Percentiles rank a stretch among this genome's conserved stretches.
Conservation (phyloP, 371 early-diverging fungal genomes). For the Actinomortierella ambigua region DNA sequence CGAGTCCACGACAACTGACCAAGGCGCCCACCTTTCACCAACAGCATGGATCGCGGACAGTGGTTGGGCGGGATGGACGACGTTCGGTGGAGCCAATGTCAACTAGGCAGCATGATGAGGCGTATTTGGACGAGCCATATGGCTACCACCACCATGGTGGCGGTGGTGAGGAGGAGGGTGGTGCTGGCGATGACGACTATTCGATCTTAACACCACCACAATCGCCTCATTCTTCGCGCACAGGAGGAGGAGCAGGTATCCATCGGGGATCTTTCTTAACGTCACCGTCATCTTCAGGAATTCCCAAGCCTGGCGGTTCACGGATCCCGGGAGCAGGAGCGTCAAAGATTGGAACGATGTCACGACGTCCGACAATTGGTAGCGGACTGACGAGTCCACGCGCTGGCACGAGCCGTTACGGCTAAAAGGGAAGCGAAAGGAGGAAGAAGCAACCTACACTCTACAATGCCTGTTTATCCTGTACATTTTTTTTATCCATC, state of each 20-base stretch:
- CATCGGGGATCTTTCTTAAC: constrained; percentile 15
- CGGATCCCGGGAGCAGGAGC: constrained; percentile 9
- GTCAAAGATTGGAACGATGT: not conserved
- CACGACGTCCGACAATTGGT: not conserved
- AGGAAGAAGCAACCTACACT: no score
- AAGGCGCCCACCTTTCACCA: constrained; percentile 2
- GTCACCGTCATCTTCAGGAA: constrained; percentile 4
- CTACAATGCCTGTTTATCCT: no score
- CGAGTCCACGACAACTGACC: constrained; percentile 17
- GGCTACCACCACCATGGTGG: constrained; percentile 3
- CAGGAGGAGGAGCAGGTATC: constrained; percentile 6
- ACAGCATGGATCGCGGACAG: not conserved
- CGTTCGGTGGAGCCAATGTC: constrained; percentile 3
- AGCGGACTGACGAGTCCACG: not conserved
- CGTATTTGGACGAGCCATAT: not conserved
- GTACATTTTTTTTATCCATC: no score
- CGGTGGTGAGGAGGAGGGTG: constrained; percentile 4
- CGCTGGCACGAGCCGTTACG: constrained; percentile 1
- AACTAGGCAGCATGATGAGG: constrained; percentile 2
- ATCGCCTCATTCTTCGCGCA: constrained; percentile 19
- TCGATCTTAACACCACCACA: constrained; percentile 28
- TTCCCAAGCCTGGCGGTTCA: constrained; percentile 14
- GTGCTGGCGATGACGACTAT: constrained; percentile 18
- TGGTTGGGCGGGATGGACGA: constrained; percentile 19
- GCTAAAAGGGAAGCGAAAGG: not conserved